Conservation (phyloP, 768 basidiomycete species). For the Boletus sensibilis region DNA sequence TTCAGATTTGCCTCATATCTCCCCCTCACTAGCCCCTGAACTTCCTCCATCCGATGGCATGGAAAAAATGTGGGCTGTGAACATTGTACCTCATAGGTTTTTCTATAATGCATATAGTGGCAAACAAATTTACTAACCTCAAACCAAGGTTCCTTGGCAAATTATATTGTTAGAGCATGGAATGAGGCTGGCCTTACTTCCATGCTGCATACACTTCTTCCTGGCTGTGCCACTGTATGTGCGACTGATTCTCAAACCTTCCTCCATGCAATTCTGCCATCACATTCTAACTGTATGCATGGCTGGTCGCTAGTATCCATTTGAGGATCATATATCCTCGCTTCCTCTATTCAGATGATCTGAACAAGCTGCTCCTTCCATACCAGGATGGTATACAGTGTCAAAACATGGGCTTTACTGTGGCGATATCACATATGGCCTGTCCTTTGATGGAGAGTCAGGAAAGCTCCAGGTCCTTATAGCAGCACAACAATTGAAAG, state of each 20-base stretch:
- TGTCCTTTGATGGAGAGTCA: background rate
- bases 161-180: too few species aligned
- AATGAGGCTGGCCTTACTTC: too few species aligned
- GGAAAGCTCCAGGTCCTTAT: background rate
- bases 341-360: background rate
- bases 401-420: background rate
- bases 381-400: background rate
- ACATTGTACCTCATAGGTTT: background rate
- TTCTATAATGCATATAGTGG: too few species aligned
- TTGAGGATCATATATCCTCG: background rate
- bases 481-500: background rate
- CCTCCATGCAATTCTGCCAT: background rate
- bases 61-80: background rate
- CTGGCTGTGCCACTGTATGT: background rate
- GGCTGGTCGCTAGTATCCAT: background rate
- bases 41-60: too few species aligned
- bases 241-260: background rate
- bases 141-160: too few species aligned
- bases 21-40: background rate
- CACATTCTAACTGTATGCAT: background rate
- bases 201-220: background rate
- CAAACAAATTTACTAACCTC: too few species aligned
- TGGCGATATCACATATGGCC: background rate
- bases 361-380: too few species aligned
- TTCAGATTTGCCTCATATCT: background rate